phyloP scores from a whole-genome alignment of 331 rosid genomes.

The Arachis monticola region DNA sequence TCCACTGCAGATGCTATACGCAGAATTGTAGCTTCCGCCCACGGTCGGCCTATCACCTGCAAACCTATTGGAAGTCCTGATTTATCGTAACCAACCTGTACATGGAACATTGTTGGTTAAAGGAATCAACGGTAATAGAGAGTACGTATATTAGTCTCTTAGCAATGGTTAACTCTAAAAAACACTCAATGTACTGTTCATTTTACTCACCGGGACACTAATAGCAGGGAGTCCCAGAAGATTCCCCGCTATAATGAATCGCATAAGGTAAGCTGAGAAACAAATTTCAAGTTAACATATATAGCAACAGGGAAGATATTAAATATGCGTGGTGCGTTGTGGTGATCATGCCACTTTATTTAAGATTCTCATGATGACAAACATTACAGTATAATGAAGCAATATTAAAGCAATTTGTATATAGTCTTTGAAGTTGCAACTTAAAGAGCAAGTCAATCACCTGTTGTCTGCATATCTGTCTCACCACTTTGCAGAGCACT shows the following conservation, averaged over 20 bases:
- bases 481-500: conserved; percentile 84
- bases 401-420: conserved; percentile 3
- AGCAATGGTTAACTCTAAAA: not conserved
- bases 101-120: conserved; percentile 14
- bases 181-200: not conserved
- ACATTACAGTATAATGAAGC: not conserved
- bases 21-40: conserved; percentile 92
- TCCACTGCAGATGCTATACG: conserved; percentile 84
- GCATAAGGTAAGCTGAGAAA: conserved; percentile 80
- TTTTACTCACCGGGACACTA: conserved; percentile 78
- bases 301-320: conserved; percentile 24
- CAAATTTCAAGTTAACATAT: conserved; percentile 22
- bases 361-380: conserved; percentile 20
- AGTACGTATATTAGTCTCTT: not conserved
- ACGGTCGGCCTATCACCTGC: conserved; percentile 92
- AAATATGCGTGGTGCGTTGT: not conserved
- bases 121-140: conserved; percentile 17
- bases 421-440: conserved; percentile 20
- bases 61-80: conserved; percentile 95
- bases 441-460: conserved; percentile 51
- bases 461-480: conserved; percentile 78
- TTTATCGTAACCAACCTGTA: conserved; percentile 86
- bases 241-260: conserved; percentile 71
- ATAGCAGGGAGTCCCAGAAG: conserved; percentile 96
- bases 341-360: conserved; percentile 14